Base-by-base conservation (phyloP, 345 rosid species). In the Cardiospermum halicacabum region DNA sequence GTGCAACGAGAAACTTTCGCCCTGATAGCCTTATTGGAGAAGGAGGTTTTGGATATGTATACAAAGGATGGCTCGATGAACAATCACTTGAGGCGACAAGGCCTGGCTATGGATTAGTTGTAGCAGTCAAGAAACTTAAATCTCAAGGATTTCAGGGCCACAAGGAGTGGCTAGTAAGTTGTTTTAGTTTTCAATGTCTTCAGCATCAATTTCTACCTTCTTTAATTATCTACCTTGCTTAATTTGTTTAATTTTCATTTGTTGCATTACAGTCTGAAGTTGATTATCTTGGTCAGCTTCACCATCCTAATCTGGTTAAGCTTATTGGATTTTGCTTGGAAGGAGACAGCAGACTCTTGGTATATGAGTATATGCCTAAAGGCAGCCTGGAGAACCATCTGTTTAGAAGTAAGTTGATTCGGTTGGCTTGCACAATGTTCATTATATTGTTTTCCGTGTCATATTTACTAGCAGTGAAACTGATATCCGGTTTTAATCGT, bases 31-130 rank as follows among this genome's bases (percentile, higher is more conserved):
- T 87, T 22, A 67, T 92, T 42, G 98, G 98, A 8, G 91, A 89
- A 84, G 98, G 98, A 59, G 98, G 98, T 19, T 92, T 92, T 65
- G 98, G 96, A 0, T 75, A 55, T 72, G 98, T 92, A 47, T 83
- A 81, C 79, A 87, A 85, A 66, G 96, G 98, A 15, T 92, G 90
- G 87, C 56, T 89, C 63, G 82, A 81, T 70, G 80, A 70, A 53
- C 73, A 76, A 37, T 72, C 80, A 4, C 68, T 78, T 19, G 66
- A 50, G 50, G 62, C 77, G 31, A 65, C 75, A 56, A 82, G 68
- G 70, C 69, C 81, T 25, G 86, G 86, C 43, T 45, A 22, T 9
- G 91, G 90, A 42, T 60, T 76, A 36, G 71, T 79, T 11, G 78
- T 92, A 70, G 93, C 95, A 21, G 84, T 92, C 26, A 92, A 89